Conservation (phyloP, 179 eudicot species). For the Gypsophila paniculata region DNA sequence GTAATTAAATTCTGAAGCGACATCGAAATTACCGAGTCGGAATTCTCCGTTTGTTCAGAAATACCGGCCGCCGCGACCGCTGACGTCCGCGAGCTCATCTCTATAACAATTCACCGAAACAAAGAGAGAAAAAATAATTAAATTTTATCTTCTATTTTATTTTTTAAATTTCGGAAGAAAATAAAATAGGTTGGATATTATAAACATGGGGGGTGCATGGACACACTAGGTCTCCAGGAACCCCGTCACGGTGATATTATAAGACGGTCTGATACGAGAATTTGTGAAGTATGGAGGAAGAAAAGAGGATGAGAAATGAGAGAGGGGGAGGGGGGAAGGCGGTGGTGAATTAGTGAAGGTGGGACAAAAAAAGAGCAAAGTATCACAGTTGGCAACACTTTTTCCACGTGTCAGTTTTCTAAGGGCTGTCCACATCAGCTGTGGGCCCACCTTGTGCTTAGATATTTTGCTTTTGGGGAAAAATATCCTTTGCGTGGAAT, state of each 20-base stretch:
- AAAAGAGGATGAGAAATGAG: neutral
- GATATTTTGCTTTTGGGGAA: slow-evolving; percentile 1
- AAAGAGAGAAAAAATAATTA: neutral
- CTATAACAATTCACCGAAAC: slow-evolving; percentile 4
- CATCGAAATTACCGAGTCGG: slow-evolving; percentile 24
- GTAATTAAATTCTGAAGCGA: no score
- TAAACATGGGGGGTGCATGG: no score
- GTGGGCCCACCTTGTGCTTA: slow-evolving; percentile 6
- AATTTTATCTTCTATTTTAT: neutral
- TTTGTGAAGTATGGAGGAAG: neutral
- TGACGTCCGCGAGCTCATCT: slow-evolving; percentile 25
- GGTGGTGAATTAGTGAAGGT: no score
- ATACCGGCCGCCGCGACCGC: slow-evolving; percentile 15
- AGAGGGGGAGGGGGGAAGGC: neutral
- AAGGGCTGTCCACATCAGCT: slow-evolving; percentile 6
- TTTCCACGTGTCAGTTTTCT: slow-evolving; percentile 27
- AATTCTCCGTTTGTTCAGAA: slow-evolving; percentile 30
- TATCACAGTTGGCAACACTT: slow-evolving; percentile 33
- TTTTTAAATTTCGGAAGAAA: neutral
- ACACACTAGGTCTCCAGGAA: no score
- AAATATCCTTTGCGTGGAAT: slow-evolving; percentile 8
- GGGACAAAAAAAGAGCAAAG: slow-evolving; percentile 30
- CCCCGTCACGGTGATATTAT: no score
- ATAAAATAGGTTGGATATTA: no score
- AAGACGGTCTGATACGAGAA: neutral